Conservation (phyloP, 2,329 filamentous ascomycete genomes). For the Colletotrichum cordylinicola region DNA sequence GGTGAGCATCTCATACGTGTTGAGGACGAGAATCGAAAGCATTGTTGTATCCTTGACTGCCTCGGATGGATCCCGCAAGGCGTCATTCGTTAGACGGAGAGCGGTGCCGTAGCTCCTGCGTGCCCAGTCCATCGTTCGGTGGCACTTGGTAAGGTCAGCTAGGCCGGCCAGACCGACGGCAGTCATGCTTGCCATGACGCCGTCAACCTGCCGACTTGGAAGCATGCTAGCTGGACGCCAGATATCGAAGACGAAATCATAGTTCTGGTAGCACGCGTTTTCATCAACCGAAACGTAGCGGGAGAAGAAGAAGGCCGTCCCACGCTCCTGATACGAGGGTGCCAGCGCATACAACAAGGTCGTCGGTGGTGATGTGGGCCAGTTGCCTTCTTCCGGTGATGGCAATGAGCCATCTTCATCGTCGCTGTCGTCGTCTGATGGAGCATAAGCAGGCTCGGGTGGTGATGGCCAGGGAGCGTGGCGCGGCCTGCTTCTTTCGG, state of each 20-base stretch:
- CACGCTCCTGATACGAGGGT: conserved; percentile 46
- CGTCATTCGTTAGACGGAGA: conserved; percentile 54
- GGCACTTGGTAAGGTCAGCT: conserved; percentile 48
- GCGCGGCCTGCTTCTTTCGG: not conserved
- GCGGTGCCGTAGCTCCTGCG: conserved; percentile 57
- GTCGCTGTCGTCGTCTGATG: conserved; percentile 27
- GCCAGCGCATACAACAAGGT: conserved; percentile 35
- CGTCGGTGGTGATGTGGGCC: conserved; percentile 32
- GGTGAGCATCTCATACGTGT: conserved; percentile 60
- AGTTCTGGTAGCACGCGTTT: conserved; percentile 52
- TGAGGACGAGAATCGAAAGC: conserved; percentile 57
- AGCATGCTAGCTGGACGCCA: conserved; percentile 49
- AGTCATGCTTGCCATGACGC: conserved; percentile 57
- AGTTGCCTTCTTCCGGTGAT: conserved; percentile 37
- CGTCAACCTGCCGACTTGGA: conserved; percentile 42
- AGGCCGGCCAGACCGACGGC: conserved; percentile 60
- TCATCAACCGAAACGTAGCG: conserved; percentile 54
- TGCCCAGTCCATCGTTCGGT: conserved; percentile 50
- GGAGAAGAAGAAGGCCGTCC: conserved; percentile 56
- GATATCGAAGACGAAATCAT: conserved; percentile 59
- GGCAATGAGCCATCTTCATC: conserved; percentile 26
- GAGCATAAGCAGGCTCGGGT: not conserved
- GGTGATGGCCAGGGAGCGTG: not conserved
- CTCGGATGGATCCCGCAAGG: conserved; percentile 49
- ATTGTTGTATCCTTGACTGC: conserved; percentile 56